Evolutionary conservation across 2,329 filamentous ascomycete genomes (phyloP), one percentile per base, ranked within the genome.

Genomic region (Curvularia eragrostidis): DNA sequence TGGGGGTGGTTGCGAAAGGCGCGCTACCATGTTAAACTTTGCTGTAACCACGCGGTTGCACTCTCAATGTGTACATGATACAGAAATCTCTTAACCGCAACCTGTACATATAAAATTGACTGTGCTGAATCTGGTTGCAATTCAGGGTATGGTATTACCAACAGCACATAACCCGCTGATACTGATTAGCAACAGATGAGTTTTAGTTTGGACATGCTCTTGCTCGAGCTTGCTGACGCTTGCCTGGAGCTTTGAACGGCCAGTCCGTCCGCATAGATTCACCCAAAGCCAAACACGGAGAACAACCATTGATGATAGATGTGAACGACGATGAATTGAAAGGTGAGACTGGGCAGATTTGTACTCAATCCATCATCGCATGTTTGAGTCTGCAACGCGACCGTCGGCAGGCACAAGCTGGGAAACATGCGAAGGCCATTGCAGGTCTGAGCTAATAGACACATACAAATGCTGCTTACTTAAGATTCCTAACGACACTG

Each of bases 171-270:
- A 7, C 13, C n/a, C 5, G n/a, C 21, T n/a, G 10, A 10, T 43
- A 47, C 41, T 54, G 9, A 52, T 5, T 3, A 18, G 6, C 23
- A 15, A 5, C 18, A 62, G 54, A 61, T 57, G 59, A 61, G 48
- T 51, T 38, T 57, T 18, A 32, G 49, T 48, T 28, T 64, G 7
- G 49, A 62, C 19, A 24, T 50, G 13, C 52, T 60, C 24, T 62
- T 56, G 24, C 50, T 36, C 32, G 54, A 52, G 26, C n/a, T 39
- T 13, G 24, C 28, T 2, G 36, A 58, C 26, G 39, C n/a, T 43
- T 39, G 9, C 36, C 19, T n/a, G 6, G 47, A 23, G 7, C 4
- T 3, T 6, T 10, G 12, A 3, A 8, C 6, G 19, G 19, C n/a
- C 48, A 12, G 7, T 13, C 8, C 23, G 19, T 18, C 39, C 5